Evolutionary conservation across 2,329 filamentous ascomycete species (phyloP).

Genomic region (Xylaria sp.): DNA sequence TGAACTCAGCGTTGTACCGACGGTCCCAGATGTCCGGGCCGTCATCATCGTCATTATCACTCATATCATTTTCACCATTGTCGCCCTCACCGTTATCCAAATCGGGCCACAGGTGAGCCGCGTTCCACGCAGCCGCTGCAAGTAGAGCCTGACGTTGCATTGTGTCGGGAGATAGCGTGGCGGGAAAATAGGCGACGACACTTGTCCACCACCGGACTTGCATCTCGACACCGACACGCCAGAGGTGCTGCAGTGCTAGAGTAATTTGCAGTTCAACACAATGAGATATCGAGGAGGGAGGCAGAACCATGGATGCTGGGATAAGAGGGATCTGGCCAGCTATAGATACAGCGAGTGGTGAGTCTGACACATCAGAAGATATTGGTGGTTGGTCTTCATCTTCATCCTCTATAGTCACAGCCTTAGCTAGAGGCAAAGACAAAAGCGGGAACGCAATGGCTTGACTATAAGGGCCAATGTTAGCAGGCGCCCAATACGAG

Average conservation of each 20-base stretch:
- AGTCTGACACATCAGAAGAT: constrained; percentile 17
- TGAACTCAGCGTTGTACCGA: constrained; percentile 66
- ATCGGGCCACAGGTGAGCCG: constrained; percentile 53
- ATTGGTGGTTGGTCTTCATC: constrained; percentile 39
- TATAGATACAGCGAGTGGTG: constrained; percentile 65
- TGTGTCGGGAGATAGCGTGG: constrained; percentile 40
- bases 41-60: constrained; percentile 62
- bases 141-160: constrained; percentile 53
- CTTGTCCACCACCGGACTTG: constrained; percentile 79
- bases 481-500: constrained; percentile 97
- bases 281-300: constrained; percentile 50
- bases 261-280: constrained; percentile 69
- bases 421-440: constrained; percentile 37
- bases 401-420: constrained; percentile 33
- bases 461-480: constrained; percentile 97
- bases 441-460: constrained; percentile 70
- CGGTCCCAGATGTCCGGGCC: constrained; percentile 76
- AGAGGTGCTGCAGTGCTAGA: constrained; percentile 88
- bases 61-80: constrained; percentile 48
- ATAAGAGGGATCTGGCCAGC: constrained; percentile 93
- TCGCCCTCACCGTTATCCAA: constrained; percentile 31
- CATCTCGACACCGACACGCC: constrained; percentile 80
- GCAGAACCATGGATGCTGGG: constrained; percentile 78
- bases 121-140: constrained; percentile 61
- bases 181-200: constrained; percentile 78